Evolutionary conservation across 2,329 filamentous ascomycete genomes (phyloP).

Genomic region (Dactylonectria macrodidyma): DNA sequence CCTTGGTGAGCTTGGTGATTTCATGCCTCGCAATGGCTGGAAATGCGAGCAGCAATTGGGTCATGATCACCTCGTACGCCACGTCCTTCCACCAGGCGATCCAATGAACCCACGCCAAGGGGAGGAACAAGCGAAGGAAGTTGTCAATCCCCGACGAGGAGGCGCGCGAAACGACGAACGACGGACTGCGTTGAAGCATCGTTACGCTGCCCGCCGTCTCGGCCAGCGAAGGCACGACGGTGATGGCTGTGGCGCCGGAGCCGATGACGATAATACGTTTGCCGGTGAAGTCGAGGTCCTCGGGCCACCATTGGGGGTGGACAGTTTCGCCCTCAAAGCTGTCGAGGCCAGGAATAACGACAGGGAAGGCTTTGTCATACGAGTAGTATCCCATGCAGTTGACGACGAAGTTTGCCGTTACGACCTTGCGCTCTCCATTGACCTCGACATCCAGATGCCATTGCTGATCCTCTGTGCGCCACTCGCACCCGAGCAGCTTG

Average conservation of each 20-base stretch:
- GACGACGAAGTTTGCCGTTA: slow-evolving; percentile 70
- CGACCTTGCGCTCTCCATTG: slow-evolving; percentile 40
- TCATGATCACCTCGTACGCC: slow-evolving; percentile 61
- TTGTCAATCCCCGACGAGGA: slow-evolving; percentile 56
- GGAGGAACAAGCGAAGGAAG: slow-evolving; percentile 61
- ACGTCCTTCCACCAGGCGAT: slow-evolving; percentile 66
- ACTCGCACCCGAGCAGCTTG: slow-evolving; percentile 64
- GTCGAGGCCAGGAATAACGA: slow-evolving; percentile 76
- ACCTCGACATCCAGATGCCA: slow-evolving; percentile 67
- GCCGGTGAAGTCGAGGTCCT: slow-evolving; percentile 74
- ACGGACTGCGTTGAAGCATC: slow-evolving; percentile 86
- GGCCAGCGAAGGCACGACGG: slow-evolving; percentile 79
- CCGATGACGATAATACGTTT: slow-evolving; percentile 83
- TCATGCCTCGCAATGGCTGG: slow-evolving; percentile 45
- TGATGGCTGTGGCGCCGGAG: slow-evolving; percentile 84
- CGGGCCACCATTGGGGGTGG: slow-evolving; percentile 85
- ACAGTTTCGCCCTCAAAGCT: slow-evolving; percentile 75
- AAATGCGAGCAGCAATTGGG: slow-evolving; percentile 47
- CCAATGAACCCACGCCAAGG: slow-evolving; percentile 60
- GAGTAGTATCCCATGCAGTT: slow-evolving; percentile 79
- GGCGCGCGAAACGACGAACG: slow-evolving; percentile 74
- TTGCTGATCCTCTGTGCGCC: slow-evolving; percentile 68
- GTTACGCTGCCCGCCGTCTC: slow-evolving; percentile 77
- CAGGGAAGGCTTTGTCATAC: slow-evolving; percentile 74
- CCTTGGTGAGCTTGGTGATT: slow-evolving; percentile 60